Evolutionary conservation across 2,329 filamentous ascomycete genomes (phyloP), one percentile per base, ranked within the genome.

Genomic region (Microdochium nivale): DNA sequence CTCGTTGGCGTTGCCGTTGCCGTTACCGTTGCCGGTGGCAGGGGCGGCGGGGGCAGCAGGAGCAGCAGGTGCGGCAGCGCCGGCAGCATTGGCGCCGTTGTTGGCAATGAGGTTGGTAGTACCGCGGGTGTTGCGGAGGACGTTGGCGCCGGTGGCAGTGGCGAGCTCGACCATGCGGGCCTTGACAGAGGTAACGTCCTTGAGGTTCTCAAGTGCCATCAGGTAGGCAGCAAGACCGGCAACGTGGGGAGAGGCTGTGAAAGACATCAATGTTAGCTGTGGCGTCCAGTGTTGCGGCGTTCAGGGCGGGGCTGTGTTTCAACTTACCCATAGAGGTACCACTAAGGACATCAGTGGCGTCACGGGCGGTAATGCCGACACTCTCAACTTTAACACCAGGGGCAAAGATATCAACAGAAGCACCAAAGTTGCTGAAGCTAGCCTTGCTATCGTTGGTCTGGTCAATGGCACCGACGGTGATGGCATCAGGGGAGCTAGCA

Each of bases 171-270:
- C 76, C 61, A 85, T 76, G 56, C 73, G 69, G 52, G 70, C 56
- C 32, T 67, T 68, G 51, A 82, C 73, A 13, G 60, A 67, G 40
- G 63, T 67, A 24, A 77, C 70, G 48, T 67, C 66, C 8, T 65
- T 70, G 54, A 83, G 65, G 50, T 65, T 60, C 67, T 81, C 77
- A 51, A 82, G 72, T 50, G 69, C 60, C 70, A 88, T 82, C 30
- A 88, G 69, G 67, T 88, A 88, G 25, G 83, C 83, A 14, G 81
- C 82, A 3, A 88, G 71, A 48, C 86, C 86, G 48, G 81, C 77
- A 51, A 88, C 75, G 63, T 87, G 84, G 1, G 85, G 85, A 13
- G 77, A 77, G 25, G 85, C 83, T 33, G 14, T n/a, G 30, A 33
- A 33, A 14, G 14, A 33, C 30, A 33, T 9, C 14, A 33, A 33